Percentiles rank a stretch among this genome's conserved stretches.
These are phyloP conservation scores for Sindora glabra DNA, from an alignment of 306 rosid species.

Conservation along the genomic window DNA sequence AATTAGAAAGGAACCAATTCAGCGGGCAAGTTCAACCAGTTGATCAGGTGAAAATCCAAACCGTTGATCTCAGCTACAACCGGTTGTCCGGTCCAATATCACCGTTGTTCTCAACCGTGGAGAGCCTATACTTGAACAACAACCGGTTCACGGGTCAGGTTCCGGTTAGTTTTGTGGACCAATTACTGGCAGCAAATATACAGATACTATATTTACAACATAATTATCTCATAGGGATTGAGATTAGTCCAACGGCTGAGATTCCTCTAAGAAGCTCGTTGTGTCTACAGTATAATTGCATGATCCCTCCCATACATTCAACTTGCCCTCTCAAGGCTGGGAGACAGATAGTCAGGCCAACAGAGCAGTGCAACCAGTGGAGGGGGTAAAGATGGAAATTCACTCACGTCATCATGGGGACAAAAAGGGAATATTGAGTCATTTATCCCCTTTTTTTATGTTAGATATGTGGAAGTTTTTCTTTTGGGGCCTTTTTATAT, in stretches of 20 bases:
- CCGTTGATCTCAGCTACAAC: conserved; percentile 89
- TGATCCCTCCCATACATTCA: conserved; percentile 86
- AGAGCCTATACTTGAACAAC: conserved; percentile 74
- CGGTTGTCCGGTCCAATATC: conserved; percentile 62
- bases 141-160: conserved; percentile 86
- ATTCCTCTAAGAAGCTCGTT: conserved; percentile 80
- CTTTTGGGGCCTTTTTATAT: too few species aligned
- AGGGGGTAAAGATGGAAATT: conserved; percentile 37
- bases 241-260: conserved; percentile 90
- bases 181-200: conserved; percentile 56
- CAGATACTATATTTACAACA: conserved; percentile 86
- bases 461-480: neutral
- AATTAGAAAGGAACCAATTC: conserved; percentile 65
- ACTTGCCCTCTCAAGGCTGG: conserved; percentile 87
- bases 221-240: conserved; percentile 80
- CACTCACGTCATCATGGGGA: neutral
- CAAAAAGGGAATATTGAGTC: neutral
- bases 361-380: conserved; percentile 67
- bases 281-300: conserved; percentile 92
- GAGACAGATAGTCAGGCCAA: conserved; percentile 62
- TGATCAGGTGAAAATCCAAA: conserved; percentile 52
- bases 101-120: conserved; percentile 62
- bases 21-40: conserved; percentile 52
- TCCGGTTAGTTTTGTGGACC: conserved; percentile 64
- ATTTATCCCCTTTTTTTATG: neutral